Evolutionary conservation across 1,284 basidiomycete genomes (phyloP).

Genomic region (Moesziomyces globuligerus): DNA sequence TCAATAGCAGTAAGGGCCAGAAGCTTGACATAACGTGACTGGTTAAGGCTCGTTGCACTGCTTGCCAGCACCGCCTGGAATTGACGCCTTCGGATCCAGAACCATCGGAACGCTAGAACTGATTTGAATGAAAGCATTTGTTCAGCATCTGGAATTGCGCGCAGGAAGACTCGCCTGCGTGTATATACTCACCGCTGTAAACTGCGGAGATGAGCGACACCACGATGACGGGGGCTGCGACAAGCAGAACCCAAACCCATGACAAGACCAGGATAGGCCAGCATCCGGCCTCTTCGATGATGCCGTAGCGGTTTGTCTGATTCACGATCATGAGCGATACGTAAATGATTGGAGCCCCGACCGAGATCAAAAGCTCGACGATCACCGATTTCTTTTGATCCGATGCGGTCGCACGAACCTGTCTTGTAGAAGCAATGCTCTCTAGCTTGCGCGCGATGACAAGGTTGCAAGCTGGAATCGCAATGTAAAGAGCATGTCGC

Average conservation of each 20-base stretch:
- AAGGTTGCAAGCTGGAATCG: slow-evolving; percentile 20
- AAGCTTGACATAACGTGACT: slow-evolving; percentile 11
- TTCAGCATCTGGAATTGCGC: background rate
- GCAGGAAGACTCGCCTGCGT: background rate
- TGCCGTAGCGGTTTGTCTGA: slow-evolving; percentile 9
- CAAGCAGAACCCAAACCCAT: slow-evolving; percentile 14
- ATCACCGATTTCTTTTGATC: slow-evolving; percentile 9
- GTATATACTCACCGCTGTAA: slow-evolving; percentile 15
- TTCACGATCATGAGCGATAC: slow-evolving; percentile 27
- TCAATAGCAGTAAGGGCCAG: slow-evolving; percentile 11
- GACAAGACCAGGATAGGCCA: slow-evolving; percentile 12
- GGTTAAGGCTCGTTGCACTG: slow-evolving; percentile 16
- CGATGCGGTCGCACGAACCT: slow-evolving; percentile 3
- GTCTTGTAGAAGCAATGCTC: slow-evolving; percentile 18
- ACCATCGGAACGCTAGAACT: slow-evolving; percentile 28
- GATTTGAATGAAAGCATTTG: background rate
- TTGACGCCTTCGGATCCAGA: slow-evolving; percentile 24
- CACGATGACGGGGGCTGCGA: slow-evolving; percentile 6
- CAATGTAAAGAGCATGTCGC: slow-evolving; percentile 8
- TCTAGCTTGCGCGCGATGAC: slow-evolving; percentile 25
- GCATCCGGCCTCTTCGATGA: slow-evolving; percentile 19
- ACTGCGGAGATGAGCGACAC: slow-evolving; percentile 7
- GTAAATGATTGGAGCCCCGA: slow-evolving; percentile 17
- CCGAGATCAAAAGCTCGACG: slow-evolving; percentile 16
- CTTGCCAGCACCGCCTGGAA: slow-evolving; percentile 20